phyloP scores from a whole-genome alignment of 2,329 filamentous ascomycete species.

The Fusarium guadeloupense region DNA sequence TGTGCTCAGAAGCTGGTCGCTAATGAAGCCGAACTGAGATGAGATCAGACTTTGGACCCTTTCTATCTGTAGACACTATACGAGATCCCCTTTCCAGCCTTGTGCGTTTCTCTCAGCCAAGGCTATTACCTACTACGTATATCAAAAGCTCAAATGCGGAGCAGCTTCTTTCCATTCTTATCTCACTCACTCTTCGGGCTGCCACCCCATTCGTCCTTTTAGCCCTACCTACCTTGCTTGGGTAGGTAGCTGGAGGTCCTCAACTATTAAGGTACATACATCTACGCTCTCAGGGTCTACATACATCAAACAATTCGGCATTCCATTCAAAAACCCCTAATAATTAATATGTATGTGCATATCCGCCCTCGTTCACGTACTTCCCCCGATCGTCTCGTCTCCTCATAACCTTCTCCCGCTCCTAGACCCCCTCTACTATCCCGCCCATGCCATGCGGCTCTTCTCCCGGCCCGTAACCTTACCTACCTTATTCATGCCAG shows the following conservation, averaged over 20 bases:
- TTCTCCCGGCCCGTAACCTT: slow-evolving; percentile 26
- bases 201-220: slow-evolving; percentile 14
- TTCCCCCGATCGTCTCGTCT: neutral
- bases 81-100: neutral
- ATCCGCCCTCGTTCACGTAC: too few species aligned
- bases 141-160: slow-evolving; percentile 25
- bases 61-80: slow-evolving; percentile 21
- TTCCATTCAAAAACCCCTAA: neutral
- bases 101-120: neutral
- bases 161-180: slow-evolving; percentile 11
- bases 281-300: neutral
- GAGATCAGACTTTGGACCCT: slow-evolving; percentile 20
- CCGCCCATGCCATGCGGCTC: slow-evolving; percentile 35
- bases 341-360: neutral
- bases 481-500: slow-evolving; percentile 17
- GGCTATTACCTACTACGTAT: too few species aligned
- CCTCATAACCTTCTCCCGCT: neutral
- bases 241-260: too few species aligned
- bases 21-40: slow-evolving; percentile 3
- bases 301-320: neutral
- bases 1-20: neutral
- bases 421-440: too few species aligned
- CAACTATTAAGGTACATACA: too few species aligned
- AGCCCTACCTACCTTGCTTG: neutral
- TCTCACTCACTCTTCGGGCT: slow-evolving; percentile 5